A percentile compares a stretch with the other conserved stretches of the same genome.
Conservation (phyloP, 805 yeast genomes). For the Blastobotrys americana region DNA sequence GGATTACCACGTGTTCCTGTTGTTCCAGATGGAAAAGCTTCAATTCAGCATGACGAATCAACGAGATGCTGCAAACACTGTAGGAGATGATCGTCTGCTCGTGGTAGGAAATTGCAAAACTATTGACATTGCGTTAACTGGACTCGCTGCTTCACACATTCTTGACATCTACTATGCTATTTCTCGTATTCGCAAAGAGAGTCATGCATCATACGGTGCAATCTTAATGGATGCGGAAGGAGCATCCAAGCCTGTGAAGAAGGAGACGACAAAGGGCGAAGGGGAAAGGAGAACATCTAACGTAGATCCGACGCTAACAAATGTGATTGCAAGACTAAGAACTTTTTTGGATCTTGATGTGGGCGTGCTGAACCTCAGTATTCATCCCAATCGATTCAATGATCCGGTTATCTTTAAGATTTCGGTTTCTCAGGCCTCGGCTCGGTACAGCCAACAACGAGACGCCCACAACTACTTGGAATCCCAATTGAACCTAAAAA, state of each 20-base stretch:
- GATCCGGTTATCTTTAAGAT: constrained; percentile 68
- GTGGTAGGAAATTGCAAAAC: constrained; percentile 51
- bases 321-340: constrained; percentile 35
- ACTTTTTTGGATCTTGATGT: constrained; percentile 61
- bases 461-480: constrained; percentile 32
- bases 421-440: constrained; percentile 23
- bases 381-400: constrained; percentile 75
- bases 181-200: constrained; percentile 65
- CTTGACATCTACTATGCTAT: constrained; percentile 70
- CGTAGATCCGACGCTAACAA: constrained; percentile 11
- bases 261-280: background rate
- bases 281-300: constrained; percentile 1
- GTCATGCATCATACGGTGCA: constrained; percentile 63
- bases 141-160: constrained; percentile 76
- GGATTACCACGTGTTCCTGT: constrained; percentile 79
- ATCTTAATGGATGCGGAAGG: constrained; percentile 63
- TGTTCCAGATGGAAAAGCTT: constrained; percentile 45
- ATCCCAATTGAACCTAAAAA: constrained; percentile 51
- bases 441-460: constrained; percentile 25
- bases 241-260: constrained; percentile 32
- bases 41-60: constrained; percentile 61
- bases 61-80: constrained; percentile 37
- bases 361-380: constrained; percentile 47
- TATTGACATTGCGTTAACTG: constrained; percentile 62
- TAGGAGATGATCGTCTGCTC: constrained; percentile 20